These are phyloP conservation scores for Fragaria vesca DNA, from an alignment of 306 rosid genomes.

Conservation along the genomic window DNA sequence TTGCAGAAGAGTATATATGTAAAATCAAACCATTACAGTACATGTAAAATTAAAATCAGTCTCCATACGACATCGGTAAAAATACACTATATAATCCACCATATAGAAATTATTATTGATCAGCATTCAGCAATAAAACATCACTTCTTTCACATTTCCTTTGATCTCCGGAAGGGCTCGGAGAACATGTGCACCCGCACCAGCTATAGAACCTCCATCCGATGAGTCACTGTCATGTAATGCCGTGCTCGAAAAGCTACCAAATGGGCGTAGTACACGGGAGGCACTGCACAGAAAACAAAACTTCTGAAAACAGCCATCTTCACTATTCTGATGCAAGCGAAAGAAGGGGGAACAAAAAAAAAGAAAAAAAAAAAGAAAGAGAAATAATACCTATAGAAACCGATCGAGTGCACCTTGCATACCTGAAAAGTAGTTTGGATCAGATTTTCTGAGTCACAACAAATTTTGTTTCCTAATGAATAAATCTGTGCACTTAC, in stretches of 20 bases:
- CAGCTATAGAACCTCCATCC: conserved; percentile 18
- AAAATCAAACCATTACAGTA: no score
- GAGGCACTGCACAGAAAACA: conserved; percentile 38
- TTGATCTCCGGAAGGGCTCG: conserved; percentile 28
- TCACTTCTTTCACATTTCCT: conserved; percentile 36
- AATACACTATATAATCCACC: background rate
- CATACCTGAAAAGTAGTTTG: conserved; percentile 31
- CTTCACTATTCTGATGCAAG: background rate
- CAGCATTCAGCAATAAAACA: conserved; percentile 46
- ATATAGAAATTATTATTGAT: background rate
- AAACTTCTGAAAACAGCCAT: background rate
- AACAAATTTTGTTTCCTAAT: background rate
- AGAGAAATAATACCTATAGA: conserved; percentile 36
- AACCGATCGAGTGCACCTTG: conserved; percentile 51
- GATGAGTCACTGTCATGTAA: conserved; percentile 35
- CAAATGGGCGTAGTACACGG: conserved; percentile 38
- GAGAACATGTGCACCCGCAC: background rate
- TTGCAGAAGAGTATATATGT: background rate
- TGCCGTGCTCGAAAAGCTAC: conserved; percentile 35
- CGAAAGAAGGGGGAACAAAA: background rate
- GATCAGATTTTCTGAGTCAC: background rate
- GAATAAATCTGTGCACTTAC: conserved; percentile 16
- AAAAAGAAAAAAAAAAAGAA: no score
- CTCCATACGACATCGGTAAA: background rate
- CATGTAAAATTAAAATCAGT: background rate